Evolutionary conservation across 768 basidiomycete species (phyloP).

Genomic region (Mycena polygramma): DNA sequence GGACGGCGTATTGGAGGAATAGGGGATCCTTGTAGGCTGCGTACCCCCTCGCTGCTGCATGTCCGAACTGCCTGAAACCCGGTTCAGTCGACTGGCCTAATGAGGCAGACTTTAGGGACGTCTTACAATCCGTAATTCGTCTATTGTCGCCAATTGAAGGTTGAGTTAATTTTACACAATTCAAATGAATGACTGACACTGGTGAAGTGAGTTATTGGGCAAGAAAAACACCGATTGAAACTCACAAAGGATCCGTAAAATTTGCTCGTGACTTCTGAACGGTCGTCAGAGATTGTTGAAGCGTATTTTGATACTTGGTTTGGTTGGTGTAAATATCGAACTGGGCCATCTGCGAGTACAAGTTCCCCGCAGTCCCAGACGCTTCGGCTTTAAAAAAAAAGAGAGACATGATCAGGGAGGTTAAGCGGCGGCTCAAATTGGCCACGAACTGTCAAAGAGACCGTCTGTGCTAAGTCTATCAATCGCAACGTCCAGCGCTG

Average conservation of each 20-base stretch:
- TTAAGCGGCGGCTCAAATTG: background rate
- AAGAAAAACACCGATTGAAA: background rate
- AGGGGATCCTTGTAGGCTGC: conserved; percentile 7
- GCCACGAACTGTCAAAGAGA: background rate
- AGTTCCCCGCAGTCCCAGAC: background rate
- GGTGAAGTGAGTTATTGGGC: too few species aligned
- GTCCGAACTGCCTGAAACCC: background rate
- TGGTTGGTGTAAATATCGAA: conserved; percentile 11
- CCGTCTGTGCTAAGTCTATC: background rate
- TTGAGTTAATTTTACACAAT: background rate
- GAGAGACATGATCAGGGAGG: background rate
- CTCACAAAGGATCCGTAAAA: conserved; percentile 6
- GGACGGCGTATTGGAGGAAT: conserved; percentile 2
- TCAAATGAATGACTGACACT: conserved; percentile 14
- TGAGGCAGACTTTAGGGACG: background rate
- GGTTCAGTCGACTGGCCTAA: background rate
- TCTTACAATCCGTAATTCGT: conserved; percentile 3
- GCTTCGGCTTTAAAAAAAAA: background rate
- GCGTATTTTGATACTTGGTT: background rate
- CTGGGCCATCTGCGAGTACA: conserved; percentile 13
- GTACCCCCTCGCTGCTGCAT: conserved; percentile 7
- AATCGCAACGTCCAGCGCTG: background rate
- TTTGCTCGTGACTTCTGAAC: conserved; percentile 5
- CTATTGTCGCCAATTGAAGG: background rate
- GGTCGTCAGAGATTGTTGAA: background rate